These are phyloP conservation scores for Parmelia sp. DNA, from an alignment of 495 filamentous ascomycete species.

Conservation along the genomic window DNA sequence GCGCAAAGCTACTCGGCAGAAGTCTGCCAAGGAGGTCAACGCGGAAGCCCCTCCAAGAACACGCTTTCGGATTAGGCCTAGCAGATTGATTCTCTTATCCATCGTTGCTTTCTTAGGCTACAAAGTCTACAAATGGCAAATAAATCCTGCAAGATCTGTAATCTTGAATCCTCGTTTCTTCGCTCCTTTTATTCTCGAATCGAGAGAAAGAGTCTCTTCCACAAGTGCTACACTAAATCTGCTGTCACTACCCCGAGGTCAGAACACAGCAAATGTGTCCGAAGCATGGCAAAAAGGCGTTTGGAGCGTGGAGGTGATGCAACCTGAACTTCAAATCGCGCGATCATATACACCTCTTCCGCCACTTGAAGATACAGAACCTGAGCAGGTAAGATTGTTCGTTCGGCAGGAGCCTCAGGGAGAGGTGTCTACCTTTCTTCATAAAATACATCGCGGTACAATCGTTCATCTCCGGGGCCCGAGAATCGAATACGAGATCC, in stretches of 20 bases:
- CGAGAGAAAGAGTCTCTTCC: slow-evolving; percentile 62
- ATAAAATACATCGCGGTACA: slow-evolving; percentile 52
- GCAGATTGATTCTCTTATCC: slow-evolving; percentile 23
- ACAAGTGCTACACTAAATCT: slow-evolving; percentile 66
- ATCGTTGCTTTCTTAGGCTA: slow-evolving; percentile 9
- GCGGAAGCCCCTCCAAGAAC: background rate
- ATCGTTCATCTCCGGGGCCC: slow-evolving; percentile 73
- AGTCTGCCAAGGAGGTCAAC: background rate
- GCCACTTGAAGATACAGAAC: slow-evolving; percentile 34
- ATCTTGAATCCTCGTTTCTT: slow-evolving; percentile 44
- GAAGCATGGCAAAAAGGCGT: slow-evolving; percentile 55
- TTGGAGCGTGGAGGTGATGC: slow-evolving; percentile 87
- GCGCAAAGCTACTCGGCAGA: background rate
- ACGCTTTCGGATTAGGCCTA: slow-evolving; percentile 11
- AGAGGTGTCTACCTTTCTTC: slow-evolving; percentile 64
- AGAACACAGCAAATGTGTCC: slow-evolving; percentile 41
- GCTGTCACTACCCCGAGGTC: slow-evolving; percentile 30
- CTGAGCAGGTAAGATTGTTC: slow-evolving; percentile 44
- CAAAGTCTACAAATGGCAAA: slow-evolving; percentile 21
- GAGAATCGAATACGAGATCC: slow-evolving; percentile 60
- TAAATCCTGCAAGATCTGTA: slow-evolving; percentile 9
- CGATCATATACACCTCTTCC: slow-evolving; percentile 86
- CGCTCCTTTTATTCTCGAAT: slow-evolving; percentile 52
- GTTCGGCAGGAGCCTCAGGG: slow-evolving; percentile 50
- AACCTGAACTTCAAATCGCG: slow-evolving; percentile 85